A percentile compares a stretch with the other conserved stretches of the same genome.
phyloP scores from a whole-genome alignment of 2,329 filamentous ascomycete species.

The Esteya vermicola region DNA sequence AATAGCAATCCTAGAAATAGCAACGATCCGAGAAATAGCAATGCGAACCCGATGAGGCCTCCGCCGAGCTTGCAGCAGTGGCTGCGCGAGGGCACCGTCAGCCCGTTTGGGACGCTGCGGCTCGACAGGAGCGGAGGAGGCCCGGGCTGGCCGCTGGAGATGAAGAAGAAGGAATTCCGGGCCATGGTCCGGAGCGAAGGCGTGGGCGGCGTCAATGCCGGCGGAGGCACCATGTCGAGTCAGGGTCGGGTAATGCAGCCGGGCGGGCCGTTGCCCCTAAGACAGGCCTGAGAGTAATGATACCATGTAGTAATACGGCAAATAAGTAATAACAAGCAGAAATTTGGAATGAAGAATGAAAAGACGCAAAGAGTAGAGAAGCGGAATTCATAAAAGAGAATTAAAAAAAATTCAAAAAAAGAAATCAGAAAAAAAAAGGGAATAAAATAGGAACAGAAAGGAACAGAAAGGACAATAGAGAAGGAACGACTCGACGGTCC shows the following conservation, averaged over 20 bases:
- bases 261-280: slow-evolving; percentile 4
- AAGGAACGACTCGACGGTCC: too few relatives aligned
- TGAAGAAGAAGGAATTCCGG: slow-evolving; percentile 5
- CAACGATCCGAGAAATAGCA: not conserved
- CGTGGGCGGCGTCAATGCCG: slow-evolving; percentile 9
- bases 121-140: slow-evolving; percentile 3
- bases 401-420: too few relatives aligned
- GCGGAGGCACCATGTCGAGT: slow-evolving; percentile 4
- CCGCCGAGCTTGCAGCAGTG: slow-evolving; percentile 18
- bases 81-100: slow-evolving; percentile 19
- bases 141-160: slow-evolving; percentile 5
- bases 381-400: too few relatives aligned
- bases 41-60: slow-evolving; percentile 4
- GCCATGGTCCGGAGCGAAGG: slow-evolving; percentile 5
- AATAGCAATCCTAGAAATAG: too few relatives aligned
- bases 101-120: slow-evolving; percentile 19
- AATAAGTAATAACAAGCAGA: too few relatives aligned
- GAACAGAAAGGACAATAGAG: too few relatives aligned
- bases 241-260: slow-evolving; percentile 5
- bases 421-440: too few relatives aligned
- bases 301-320: not conserved
- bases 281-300: not conserved
- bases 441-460: too few relatives aligned
- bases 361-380: too few relatives aligned
- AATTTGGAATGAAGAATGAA: too few relatives aligned